Base-by-base conservation (phyloP, 441 rosid species). In the Manihot esculenta region DNA sequence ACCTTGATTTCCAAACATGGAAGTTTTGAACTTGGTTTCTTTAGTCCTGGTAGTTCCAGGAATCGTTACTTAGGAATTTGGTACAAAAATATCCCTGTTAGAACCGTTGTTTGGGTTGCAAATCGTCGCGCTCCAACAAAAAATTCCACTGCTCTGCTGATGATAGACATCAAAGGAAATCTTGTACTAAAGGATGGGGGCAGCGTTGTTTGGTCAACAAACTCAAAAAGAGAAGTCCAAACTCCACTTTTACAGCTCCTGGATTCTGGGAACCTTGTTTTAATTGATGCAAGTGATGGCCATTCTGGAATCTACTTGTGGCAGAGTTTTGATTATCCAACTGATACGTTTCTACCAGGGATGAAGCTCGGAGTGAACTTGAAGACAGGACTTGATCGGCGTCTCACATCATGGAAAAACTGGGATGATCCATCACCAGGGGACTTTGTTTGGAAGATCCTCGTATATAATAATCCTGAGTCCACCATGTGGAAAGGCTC, bases 301-400 rank as follows among this genome's bases (percentile, higher is more conserved):
- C 12, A 41, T 57, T 20, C 35, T 17, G 59, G 14, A 38, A 26
- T 10, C 15, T 57, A 69, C 18, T 50, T n/a, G n/a, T n/a, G n/a
- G n/a, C n/a, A n/a, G n/a, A n/a, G n/a, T n/a, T n/a, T n/a, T 59
- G 78, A 75, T 26, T 64, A 75, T 45, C 69, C 69, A 3, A n/a
- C 58, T 14, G 78, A 75, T 35, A 63, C 78, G 0, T 9, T 45
- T 7, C 18, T 75, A 10, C 72, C 77, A 18, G 63, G 72, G 12
- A 74, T 74, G 77, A 61, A 59, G 49, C 54, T 51, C 6, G 62
- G 74, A 58, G 35, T 23, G 27, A 64, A 69, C 70, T 61, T 69
- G 20, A 20, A 24, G n/a, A 75, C 54, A 0, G 74, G 74, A 8
- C 47, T 47, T 30, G 68, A 69, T 11, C 41, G 66, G 44, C 10